Percentiles rank a stretch among this genome's conserved stretches.
phyloP scores from a whole-genome alignment of 1,284 basidiomycete species.

The Fereydounia khargensis region DNA sequence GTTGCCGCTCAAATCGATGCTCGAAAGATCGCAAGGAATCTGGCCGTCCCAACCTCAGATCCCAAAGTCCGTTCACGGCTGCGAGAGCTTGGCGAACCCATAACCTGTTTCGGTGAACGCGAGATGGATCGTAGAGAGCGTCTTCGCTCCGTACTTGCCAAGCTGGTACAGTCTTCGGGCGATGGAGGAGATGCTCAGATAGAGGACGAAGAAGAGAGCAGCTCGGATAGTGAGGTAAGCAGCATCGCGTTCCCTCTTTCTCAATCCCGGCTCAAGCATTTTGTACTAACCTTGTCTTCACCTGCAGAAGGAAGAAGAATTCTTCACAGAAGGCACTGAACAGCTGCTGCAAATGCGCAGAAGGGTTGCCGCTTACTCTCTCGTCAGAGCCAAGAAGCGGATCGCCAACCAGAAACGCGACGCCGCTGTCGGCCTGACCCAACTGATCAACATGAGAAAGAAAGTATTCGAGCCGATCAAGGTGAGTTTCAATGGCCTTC shows the following conservation, averaged over 20 bases:
- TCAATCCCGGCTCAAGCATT: background rate
- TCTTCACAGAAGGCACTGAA: slow-evolving; percentile 87
- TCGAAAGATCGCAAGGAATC: slow-evolving; percentile 77
- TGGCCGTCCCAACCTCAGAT: slow-evolving; percentile 97
- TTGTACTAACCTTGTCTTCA: too few relatives aligned
- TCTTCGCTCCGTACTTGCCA: slow-evolving; percentile 74
- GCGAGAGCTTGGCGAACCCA: slow-evolving; percentile 89
- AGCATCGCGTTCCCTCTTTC: background rate
- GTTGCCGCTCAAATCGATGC: slow-evolving; percentile 38
- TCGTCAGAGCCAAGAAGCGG: slow-evolving; percentile 89
- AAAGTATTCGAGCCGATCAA: slow-evolving; percentile 85
- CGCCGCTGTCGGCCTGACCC: slow-evolving; percentile 80
- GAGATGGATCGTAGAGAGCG: slow-evolving; percentile 76
- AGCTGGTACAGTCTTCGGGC: slow-evolving; percentile 41
- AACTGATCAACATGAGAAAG: slow-evolving; percentile 85
- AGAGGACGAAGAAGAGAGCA: slow-evolving; percentile 57
- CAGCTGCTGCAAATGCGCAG: slow-evolving; percentile 80
- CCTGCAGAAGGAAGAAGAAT: slow-evolving; percentile 84
- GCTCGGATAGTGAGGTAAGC: slow-evolving; percentile 8
- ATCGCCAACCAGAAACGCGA: slow-evolving; percentile 84
- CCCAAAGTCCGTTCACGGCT: slow-evolving; percentile 81
- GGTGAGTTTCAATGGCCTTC: too few relatives aligned
- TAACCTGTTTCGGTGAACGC: slow-evolving; percentile 92
- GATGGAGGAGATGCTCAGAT: slow-evolving; percentile 66
- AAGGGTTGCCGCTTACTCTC: slow-evolving; percentile 83